A percentile compares a stretch with the other conserved stretches of the same genome.
phyloP scores from a whole-genome alignment of 148 eudicot genomes.

The Vaccinium macrocarpon region DNA sequence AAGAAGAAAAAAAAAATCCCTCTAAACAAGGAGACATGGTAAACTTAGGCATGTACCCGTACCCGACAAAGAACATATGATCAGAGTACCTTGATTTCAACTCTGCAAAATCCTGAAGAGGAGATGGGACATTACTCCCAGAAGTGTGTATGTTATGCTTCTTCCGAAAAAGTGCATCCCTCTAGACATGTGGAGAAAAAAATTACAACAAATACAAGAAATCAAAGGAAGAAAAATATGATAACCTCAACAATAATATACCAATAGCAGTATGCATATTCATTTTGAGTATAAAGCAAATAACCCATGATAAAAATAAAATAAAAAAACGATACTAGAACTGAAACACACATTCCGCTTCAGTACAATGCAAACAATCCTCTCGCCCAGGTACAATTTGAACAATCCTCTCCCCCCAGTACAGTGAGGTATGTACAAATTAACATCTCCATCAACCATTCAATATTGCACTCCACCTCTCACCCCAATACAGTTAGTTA shows the following conservation, averaged over 20 bases:
- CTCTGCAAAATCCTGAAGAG: conserved; percentile 76
- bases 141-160: conserved; percentile 66
- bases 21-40: too few relatives aligned
- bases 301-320: background rate
- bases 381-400: too few relatives aligned
- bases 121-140: conserved; percentile 81
- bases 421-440: background rate
- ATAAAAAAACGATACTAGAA: background rate
- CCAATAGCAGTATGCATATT: background rate
- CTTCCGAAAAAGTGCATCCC: conserved; percentile 74
- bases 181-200: conserved; percentile 35
- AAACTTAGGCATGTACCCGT: background rate
- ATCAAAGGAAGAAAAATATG: background rate
- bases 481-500: background rate
- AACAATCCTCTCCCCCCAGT: background rate
- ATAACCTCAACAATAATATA: background rate
- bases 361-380: too few relatives aligned
- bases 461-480: too few relatives aligned
- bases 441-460: background rate
- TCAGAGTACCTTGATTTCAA: conserved; percentile 57
- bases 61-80: background rate
- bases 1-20: too few relatives aligned
- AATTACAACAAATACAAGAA: conserved; percentile 6
- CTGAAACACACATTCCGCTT: background rate
- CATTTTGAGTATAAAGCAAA: background rate